Evolutionary conservation across 352 stramenopile genomes (phyloP), one percentile per base, ranked within the genome.

Genomic region (Thalassiosira livingstoniorum): DNA sequence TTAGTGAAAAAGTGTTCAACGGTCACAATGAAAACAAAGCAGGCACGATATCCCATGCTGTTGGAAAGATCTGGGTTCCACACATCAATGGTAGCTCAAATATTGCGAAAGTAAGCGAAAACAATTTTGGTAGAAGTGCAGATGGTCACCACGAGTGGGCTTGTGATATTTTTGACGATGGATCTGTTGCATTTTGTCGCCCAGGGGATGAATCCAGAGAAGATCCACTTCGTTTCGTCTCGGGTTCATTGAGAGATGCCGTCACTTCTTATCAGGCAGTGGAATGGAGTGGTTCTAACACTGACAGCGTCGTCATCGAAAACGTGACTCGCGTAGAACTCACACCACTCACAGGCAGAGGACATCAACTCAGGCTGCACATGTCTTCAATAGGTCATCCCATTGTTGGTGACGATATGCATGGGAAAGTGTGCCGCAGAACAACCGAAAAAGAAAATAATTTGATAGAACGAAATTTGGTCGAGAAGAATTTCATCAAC

Each of bases 291-390:
- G n/a, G 31, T 23, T 37, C 2, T 58, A n/a, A 18, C 37, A 23
- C 29, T 53, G 42, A 45, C 11, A 64, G 25, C 23, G 68, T 29
- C 35, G 37, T 58, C 1, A 71, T 65, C 42, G 32, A 47, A 18
- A 29, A 53, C 29, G 27, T 25, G 27, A 87, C 78, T 68, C 55
- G 68, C 32, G 57, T 89, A 2, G 58, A 89, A 61, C 66, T 85
- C 31, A 75, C 53, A 37, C 82, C 82, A 32, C 55, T 82, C 53
- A 89, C 82, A 18, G 82, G 82, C 0, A 55, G 82, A 58, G 82
- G 82, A n/a, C 82, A 89, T 65, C 82, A 89, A 54, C 66, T 89
- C 4, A 43, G 82, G 32, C 74, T 89, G 60, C 82, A 89, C 42
- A 81, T 89, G 78, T 68, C 63, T n/a, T 64, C 72, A 4, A 75